phyloP scores from a whole-genome alignment of 805 yeast genomes.

The Wickerhamiella sergipiensis region DNA sequence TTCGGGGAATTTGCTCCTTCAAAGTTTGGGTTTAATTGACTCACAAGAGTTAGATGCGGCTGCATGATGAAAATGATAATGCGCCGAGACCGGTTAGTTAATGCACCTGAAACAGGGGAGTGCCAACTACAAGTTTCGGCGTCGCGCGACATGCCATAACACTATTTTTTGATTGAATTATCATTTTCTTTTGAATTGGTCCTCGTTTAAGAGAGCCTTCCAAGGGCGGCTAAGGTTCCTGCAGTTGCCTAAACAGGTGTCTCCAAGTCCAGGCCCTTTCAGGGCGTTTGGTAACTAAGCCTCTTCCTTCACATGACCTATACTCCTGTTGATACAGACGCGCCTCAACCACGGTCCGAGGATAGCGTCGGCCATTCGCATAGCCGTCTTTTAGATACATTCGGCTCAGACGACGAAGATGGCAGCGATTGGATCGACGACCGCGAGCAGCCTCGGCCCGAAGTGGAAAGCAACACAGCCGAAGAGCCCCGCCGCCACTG shows the following conservation, averaged over 20 bases:
- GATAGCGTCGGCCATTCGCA: background rate
- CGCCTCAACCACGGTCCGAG: background rate
- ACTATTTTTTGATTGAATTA: too few relatives aligned
- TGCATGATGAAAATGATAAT: background rate
- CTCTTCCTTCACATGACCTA: background rate
- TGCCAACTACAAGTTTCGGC: too few relatives aligned
- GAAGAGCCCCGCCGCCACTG: background rate
- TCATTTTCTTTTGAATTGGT: too few relatives aligned
- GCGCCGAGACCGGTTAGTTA: background rate
- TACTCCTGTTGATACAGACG: background rate
- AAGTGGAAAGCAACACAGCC: background rate
- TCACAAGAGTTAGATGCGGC: background rate
- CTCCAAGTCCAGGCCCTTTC: too few relatives aligned
- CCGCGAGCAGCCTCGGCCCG: background rate
- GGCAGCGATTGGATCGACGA: conserved; percentile 10
- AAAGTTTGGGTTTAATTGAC: background rate
- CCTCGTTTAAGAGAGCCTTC: too few relatives aligned
- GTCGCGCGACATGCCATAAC: too few relatives aligned
- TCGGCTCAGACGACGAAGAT: conserved; percentile 12
- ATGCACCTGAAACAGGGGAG: background rate
- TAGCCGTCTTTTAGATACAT: conserved; percentile 14
- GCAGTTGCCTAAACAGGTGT: too few relatives aligned
- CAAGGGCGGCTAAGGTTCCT: too few relatives aligned
- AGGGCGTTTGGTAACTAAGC: background rate
- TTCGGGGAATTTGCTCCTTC: background rate